phyloP scores from a whole-genome alignment of 768 basidiomycete genomes.

The Psilocybe sp. region DNA sequence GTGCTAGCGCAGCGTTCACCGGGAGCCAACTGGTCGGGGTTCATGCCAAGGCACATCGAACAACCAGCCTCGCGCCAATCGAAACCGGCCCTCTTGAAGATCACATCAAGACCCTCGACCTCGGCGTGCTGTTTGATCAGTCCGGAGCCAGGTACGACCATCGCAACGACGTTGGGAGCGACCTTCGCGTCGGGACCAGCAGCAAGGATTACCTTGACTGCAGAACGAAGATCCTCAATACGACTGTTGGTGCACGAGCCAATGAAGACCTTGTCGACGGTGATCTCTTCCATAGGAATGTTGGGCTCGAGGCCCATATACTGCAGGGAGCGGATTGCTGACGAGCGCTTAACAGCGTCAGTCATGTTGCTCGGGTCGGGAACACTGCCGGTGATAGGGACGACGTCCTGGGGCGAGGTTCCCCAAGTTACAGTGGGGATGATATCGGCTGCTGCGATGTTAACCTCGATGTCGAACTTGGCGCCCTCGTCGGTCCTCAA shows the following conservation, averaged over 20 bases:
- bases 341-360: constrained; percentile 63
- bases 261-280: constrained; percentile 88
- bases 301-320: constrained; percentile 88
- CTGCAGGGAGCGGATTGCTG: constrained; percentile 70
- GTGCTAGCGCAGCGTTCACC: constrained; percentile 88
- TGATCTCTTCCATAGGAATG: constrained; percentile 75
- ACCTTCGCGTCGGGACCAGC: constrained; percentile 75
- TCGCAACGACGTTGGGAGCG: constrained; percentile 71
- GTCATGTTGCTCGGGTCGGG: constrained; percentile 70
- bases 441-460: constrained; percentile 80
- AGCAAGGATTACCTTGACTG: constrained; percentile 73
- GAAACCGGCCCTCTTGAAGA: constrained; percentile 90
- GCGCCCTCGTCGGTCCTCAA: constrained; percentile 80
- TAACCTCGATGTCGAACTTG: constrained; percentile 79
- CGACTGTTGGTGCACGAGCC: constrained; percentile 95
- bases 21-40: constrained; percentile 84
- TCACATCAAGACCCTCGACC: constrained; percentile 79
- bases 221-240: constrained; percentile 89
- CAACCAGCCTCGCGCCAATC: constrained; percentile 96
- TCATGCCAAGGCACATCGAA: constrained; percentile 97
- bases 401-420: constrained; percentile 87
- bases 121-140: constrained; percentile 90
- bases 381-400: constrained; percentile 76
- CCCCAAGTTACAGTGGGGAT: constrained; percentile 92
- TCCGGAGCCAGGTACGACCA: constrained; percentile 92